Conservation (phyloP, 257 asterid species). For the Paraleonurus japonicus region DNA sequence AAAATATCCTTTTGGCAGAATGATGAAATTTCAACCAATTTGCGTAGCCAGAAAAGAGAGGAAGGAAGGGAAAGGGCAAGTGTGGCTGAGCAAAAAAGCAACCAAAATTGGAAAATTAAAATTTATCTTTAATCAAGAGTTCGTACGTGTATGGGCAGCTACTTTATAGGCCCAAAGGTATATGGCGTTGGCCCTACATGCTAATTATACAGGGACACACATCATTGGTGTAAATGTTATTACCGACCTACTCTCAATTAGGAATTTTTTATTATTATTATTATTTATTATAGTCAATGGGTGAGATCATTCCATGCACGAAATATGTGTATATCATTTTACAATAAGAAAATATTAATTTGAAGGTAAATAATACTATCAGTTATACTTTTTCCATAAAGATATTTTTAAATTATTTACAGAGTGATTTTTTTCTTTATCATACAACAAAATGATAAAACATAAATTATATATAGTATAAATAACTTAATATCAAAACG, state of each 20-base stretch:
- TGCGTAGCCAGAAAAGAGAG: background rate
- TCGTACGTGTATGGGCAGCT: constrained; percentile 6
- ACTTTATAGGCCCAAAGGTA: constrained; percentile 26
- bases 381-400: too few species aligned
- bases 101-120: background rate
- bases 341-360: too few species aligned
- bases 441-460: too few species aligned
- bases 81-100: constrained; percentile 11
- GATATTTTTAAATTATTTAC: too few species aligned
- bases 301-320: too few species aligned
- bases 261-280: too few species aligned
- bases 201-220: constrained; percentile 10
- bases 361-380: too few species aligned
- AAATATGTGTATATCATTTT: too few species aligned
- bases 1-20: background rate
- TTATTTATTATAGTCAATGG: too few species aligned
- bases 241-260: background rate
- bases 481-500: too few species aligned
- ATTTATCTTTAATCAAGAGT: constrained; percentile 13
- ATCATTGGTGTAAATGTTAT: constrained; percentile 8
- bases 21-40: constrained; percentile 25
- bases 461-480: too few species aligned
- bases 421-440: too few species aligned
- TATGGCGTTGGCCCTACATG: constrained; percentile 25
- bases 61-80: background rate